Evolutionary conservation across 148 eudicot species (phyloP), one percentile per base, ranked within the genome.

Genomic region (Pouteria glomerata): DNA sequence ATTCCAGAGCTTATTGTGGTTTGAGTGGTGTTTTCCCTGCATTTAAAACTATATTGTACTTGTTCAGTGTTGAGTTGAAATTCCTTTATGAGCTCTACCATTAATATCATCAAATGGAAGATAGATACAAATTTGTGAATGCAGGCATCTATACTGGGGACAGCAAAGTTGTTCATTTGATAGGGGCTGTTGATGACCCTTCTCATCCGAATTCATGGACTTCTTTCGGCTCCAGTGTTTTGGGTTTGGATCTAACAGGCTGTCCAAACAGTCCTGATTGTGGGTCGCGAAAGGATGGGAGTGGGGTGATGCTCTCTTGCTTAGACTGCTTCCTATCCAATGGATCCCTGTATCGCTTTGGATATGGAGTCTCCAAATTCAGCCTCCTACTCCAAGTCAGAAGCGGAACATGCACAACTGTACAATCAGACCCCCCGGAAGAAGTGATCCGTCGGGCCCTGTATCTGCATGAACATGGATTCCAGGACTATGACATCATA

Each of bases 371-470:
- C 44, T 56, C 52, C 11, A 44, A 24, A 2, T 0, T 26, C 37
- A 11, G 23, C 11, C 63, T 79, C 26, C 21, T 79, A 50, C 63
- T 45, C n/a, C 75, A 80, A 56, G 8, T 68, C 42, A 69, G 76
- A n/a, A n/a, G n/a, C 4, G 73, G 82, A 18, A 76, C 82, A n/a
- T 79, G 79, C 79, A 75, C 82, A 19, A 61, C 73, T 15, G 82
- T 76, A 16, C 6, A 34, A 30, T 76, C 82, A n/a, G 79, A 80
- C 58, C 66, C 76, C 10, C 66, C 59, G 51, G 66, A 75, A 12
- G 15, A 0, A 13, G 82, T 80, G 33, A 66, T 67, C 12, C 73
- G 76, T 44, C 71, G 79, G 26, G 73, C 76, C 23, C 59, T 33
- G 58, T 62, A 76, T 62, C 66, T 80, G 47, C 80, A 72, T 39